Percentiles rank a stretch among this genome's conserved stretches.
phyloP scores from a whole-genome alignment of 176 grass and related monocot species.

The Aegilops bicornis region DNA sequence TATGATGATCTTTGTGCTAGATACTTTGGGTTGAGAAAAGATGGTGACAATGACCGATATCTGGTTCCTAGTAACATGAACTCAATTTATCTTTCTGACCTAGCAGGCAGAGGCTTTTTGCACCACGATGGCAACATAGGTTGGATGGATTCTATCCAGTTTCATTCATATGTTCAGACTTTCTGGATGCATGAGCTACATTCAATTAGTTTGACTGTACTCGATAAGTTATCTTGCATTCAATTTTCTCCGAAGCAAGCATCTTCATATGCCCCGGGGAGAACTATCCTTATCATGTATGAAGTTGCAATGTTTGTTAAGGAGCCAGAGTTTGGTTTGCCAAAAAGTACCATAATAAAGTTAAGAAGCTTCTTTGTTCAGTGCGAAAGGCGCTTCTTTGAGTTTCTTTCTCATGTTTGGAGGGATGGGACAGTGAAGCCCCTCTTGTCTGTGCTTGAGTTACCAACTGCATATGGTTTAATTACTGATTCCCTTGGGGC shows the following conservation, averaged over 20 bases:
- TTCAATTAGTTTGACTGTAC: conserved; percentile 44
- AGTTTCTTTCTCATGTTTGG: conserved; percentile 32
- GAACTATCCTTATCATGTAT: conserved; percentile 21
- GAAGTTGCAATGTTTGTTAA: conserved; percentile 46
- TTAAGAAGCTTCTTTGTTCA: neutral
- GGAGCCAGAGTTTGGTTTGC: neutral
- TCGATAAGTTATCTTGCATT: conserved; percentile 39
- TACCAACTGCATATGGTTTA: conserved; percentile 13
- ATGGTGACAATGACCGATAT: conserved; percentile 4
- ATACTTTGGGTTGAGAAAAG: conserved; percentile 65
- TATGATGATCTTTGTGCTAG: conserved; percentile 52
- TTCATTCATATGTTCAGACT: conserved; percentile 35
- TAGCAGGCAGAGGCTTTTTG: conserved; percentile 15
- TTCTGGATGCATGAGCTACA: conserved; percentile 55
- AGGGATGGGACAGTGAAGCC: conserved; percentile 20
- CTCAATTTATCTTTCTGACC: conserved; percentile 46
- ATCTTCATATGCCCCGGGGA: conserved; percentile 21
- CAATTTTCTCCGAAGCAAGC: neutral
- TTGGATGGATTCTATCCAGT: conserved; percentile 26
- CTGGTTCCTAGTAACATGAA: conserved; percentile 34
- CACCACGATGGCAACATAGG: conserved; percentile 6
- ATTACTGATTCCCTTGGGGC: conserved; percentile 33
- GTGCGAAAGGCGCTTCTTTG: conserved; percentile 20
- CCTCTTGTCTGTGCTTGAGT: conserved; percentile 12
- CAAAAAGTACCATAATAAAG: neutral